These are phyloP conservation scores for Citrus sp. DNA, from an alignment of 345 rosid species.

Conservation along the genomic window DNA sequence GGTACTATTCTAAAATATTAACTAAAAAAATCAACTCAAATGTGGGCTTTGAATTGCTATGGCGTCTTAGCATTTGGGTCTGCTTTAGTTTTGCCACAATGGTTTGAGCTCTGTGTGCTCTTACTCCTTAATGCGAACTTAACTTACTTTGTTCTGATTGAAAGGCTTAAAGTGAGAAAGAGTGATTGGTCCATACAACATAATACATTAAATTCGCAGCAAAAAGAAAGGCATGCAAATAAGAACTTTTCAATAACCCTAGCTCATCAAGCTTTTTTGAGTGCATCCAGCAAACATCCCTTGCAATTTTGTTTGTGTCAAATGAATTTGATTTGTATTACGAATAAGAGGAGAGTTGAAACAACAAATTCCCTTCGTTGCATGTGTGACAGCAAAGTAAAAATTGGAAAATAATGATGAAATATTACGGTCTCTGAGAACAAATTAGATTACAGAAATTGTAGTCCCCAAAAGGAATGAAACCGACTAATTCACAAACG, in stretches of 20 bases:
- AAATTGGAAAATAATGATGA: background rate
- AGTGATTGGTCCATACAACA: background rate
- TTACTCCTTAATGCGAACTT: too few species aligned
- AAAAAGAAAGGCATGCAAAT: background rate
- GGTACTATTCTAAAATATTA: too few species aligned
- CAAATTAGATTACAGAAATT: background rate
- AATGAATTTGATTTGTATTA: too few species aligned
- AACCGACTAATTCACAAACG: background rate
- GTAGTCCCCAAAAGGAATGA: background rate
- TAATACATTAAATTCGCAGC: background rate
- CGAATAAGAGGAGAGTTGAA: background rate
- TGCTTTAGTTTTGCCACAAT: too few species aligned
- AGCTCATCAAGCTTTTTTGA: background rate
- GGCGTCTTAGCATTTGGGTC: too few species aligned
- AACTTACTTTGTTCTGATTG: too few species aligned
- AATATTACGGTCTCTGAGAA: background rate
- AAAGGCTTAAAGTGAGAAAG: background rate
- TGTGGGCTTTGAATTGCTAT: too few species aligned
- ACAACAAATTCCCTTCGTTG: background rate
- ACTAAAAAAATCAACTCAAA: too few species aligned
- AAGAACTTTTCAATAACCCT: background rate
- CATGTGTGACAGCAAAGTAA: too few species aligned
- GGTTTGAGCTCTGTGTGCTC: too few species aligned
- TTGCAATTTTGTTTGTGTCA: background rate
- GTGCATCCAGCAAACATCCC: background rate